These are phyloP conservation scores for Cyphellophora attinorum DNA, from an alignment of 2,329 filamentous ascomycete genomes.

Conservation along the genomic window DNA sequence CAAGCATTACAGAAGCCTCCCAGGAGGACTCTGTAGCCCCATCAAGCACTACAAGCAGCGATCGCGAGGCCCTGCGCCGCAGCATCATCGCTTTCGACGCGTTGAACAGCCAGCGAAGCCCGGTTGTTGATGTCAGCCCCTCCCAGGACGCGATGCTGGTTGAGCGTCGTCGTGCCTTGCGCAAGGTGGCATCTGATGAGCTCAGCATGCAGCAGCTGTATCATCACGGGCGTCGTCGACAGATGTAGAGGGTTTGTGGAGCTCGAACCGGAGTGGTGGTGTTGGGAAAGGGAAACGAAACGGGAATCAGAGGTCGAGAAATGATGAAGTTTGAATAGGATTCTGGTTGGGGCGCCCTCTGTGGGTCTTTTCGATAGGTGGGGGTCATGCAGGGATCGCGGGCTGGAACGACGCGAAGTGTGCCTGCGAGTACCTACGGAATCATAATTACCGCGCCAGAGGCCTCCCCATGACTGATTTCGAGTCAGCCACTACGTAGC, in stretches of 20 bases:
- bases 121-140: background rate
- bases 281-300: background rate
- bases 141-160: too few species aligned
- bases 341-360: too few species aligned
- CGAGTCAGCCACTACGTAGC: too few species aligned
- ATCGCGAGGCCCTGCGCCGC: slow-evolving; percentile 13
- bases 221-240: too few species aligned
- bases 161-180: background rate
- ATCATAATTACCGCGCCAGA: too few species aligned
- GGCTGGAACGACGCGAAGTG: too few species aligned
- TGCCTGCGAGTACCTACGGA: too few species aligned
- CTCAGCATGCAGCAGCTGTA: background rate
- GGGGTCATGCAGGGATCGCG: too few species aligned
- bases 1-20: slow-evolving; percentile 12
- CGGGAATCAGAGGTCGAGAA: background rate
- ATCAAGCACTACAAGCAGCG: slow-evolving; percentile 11
- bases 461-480: too few species aligned
- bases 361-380: too few species aligned
- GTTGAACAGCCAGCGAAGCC: slow-evolving; percentile 5
- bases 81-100: slow-evolving; percentile 13
- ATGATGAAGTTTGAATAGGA: background rate
- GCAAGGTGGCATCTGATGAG: background rate
- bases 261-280: background rate
- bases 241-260: background rate
- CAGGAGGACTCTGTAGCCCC: slow-evolving; percentile 2